These are phyloP conservation scores for Alternaria sp. DNA, from an alignment of 2,329 filamentous ascomycete species.

Conservation along the genomic window DNA sequence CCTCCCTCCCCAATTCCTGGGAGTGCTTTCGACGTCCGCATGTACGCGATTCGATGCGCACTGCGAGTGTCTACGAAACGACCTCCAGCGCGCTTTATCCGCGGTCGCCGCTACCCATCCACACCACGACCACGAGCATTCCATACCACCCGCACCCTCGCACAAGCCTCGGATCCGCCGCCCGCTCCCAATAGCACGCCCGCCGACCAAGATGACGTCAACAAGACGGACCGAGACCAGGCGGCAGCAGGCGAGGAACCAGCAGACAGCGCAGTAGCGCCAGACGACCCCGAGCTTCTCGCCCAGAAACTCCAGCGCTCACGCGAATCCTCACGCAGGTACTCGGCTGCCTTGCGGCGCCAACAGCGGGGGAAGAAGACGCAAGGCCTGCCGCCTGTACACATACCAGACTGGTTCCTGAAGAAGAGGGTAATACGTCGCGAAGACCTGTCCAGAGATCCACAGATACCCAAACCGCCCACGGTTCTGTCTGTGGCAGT, in stretches of 20 bases:
- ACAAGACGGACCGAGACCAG: conserved; percentile 28
- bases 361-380: conserved; percentile 45
- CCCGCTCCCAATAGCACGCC: conserved; percentile 40
- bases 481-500: conserved; percentile 35
- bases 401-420: conserved; percentile 67
- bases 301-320: conserved; percentile 50
- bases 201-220: conserved; percentile 34
- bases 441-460: conserved; percentile 37
- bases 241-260: conserved; percentile 31
- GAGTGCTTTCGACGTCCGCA: conserved; percentile 43
- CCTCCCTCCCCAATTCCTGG: conserved; percentile 20
- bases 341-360: conserved; percentile 47
- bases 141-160: conserved; percentile 43
- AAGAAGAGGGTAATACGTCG: conserved; percentile 59
- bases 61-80: conserved; percentile 52
- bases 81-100: conserved; percentile 49
- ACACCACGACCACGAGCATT: conserved; percentile 43
- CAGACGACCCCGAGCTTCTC: conserved; percentile 46
- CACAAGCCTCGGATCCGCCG: conserved; percentile 40
- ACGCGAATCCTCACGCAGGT: conserved; percentile 45
- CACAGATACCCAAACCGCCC: conserved; percentile 16
- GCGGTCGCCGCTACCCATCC: conserved; percentile 47
- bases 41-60: conserved; percentile 54
- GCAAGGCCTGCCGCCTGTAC: conserved; percentile 50
- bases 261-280: conserved; percentile 29